A percentile compares a stretch with the other conserved stretches of the same genome.
phyloP scores from a whole-genome alignment of 305 asterid species.

The Fraxinus angustifolia region DNA sequence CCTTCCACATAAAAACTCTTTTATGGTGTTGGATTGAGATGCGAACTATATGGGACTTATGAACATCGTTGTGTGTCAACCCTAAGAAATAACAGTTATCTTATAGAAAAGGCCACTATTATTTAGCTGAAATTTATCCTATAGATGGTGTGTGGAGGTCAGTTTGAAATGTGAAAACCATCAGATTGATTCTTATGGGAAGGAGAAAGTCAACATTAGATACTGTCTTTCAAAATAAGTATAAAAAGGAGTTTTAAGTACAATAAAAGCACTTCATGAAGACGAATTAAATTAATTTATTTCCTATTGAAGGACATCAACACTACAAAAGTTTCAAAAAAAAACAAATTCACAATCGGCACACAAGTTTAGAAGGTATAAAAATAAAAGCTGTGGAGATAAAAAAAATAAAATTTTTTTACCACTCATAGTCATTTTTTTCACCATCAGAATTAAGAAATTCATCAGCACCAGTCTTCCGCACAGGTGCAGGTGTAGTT shows the following conservation, averaged over 20 bases:
- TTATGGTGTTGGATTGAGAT: neutral
- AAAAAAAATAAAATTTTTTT: neutral
- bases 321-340: neutral
- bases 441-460: constrained; percentile 90
- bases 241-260: neutral
- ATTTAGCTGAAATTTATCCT: neutral
- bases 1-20: neutral
- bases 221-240: neutral
- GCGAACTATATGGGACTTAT: neutral
- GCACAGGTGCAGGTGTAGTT: constrained; percentile 45
- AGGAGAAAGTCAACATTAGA: neutral
- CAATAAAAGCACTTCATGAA: neutral
- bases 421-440: constrained; percentile 98
- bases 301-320: neutral
- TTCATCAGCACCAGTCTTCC: constrained; percentile 80
- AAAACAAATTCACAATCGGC: neutral
- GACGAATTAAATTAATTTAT: neutral
- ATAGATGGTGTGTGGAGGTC: neutral
- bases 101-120: neutral
- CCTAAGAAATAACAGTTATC: neutral
- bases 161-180: neutral
- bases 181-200: neutral
- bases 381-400: neutral
- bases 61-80: neutral
- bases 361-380: neutral